Evolutionary conservation across 2,329 filamentous ascomycete genomes (phyloP), one percentile per base, ranked within the genome.

Genomic region (Botrytis fragariae): DNA sequence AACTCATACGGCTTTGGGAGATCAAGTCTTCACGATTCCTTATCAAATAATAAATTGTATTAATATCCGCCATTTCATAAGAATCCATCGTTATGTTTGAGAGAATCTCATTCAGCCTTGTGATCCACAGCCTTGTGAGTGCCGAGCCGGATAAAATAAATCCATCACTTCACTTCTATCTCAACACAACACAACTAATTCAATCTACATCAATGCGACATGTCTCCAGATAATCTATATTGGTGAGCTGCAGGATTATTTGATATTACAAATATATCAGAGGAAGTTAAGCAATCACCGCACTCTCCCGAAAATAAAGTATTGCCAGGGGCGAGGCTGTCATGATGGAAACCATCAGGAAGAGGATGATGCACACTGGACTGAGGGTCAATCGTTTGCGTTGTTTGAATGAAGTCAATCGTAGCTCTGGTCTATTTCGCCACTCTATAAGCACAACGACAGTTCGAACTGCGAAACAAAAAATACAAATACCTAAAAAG

Each of bases 391-490:
- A 45, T 57, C 39, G 51, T 29, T 25, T 35, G 22, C 64, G 62
- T 37, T 60, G 48, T 61, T 32, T 57, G 29, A 51, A 68, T 20
- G 29, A 29, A 44, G 8, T 68, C 45, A 54, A 48, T 57, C 44
- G n/a, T 51, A 20, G n/a, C 39, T 12, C 42, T 22, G 9, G 32
- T 12, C 29, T 44, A 29, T 8, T 18, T 59, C 29, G 14, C 20
- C 64, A 42, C 37, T 60, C 51, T 51, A 54, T 72, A 69, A 72
- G 42, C 29, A 72, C 71, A 72, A 72, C 71, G 35, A 14, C 22
- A 60, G 42, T 35, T 25, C 71, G 61, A 54, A 37, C 45, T 9
- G 37, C 61, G 25, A 72, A 72, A n/a, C 44, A 42, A 25, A 68
- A 69, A 48, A 3, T 22, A 8, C 62, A 60, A 44, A 7, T 42